Evolutionary conservation across 805 yeast genomes (phyloP), one percentile per base, ranked within the genome.

Genomic region (Torulaspora quercuum): DNA sequence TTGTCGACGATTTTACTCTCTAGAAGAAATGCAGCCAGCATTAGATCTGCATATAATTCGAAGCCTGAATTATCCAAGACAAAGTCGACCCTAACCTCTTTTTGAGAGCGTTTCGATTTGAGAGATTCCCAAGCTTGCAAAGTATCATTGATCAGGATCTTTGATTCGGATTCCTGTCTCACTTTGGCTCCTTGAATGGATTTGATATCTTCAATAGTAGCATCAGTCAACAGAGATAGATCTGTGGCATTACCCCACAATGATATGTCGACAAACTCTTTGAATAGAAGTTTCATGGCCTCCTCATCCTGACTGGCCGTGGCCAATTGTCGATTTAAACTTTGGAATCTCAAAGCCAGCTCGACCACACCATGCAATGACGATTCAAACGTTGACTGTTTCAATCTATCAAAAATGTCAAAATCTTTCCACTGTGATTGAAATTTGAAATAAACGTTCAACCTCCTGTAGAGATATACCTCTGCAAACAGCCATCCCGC

Each of bases 241-340:
- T 92, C 99, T 3, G 97, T 86, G 12, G 97, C 97, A 61, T 92
- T 92, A 17, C 99, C 99, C 99, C 99, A 92, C 36, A 92, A 64
- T 0, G 96, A 85, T 37, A 90, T 76, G 56, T 88, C 95, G 27
- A 84, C 64, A 45, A 89, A 83, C 58, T 92, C 99, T 44, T 70
- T 75, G 68, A 88, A 89, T 29, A 87, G 65, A 8, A 81, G 50
- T 42, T 69, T 59, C 44, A 80, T 59, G 0, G 72, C 59, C 4
- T 73, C 78, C 11, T 48, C 42, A 3, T 44, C 41, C 11, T 19
- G 35, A 2, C 29, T 33, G 9, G 33, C 17, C 8, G 36, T 29
- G 6, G 45, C 33, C 28, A 61, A 49, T 35, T 66, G 61, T 20
- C 54, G 49, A 10, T 53, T 49, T 34, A 77, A 57, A 28, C 63